phyloP scores from a whole-genome alignment of 139 green algal species.

The Ettlia oleoabundans region DNA sequence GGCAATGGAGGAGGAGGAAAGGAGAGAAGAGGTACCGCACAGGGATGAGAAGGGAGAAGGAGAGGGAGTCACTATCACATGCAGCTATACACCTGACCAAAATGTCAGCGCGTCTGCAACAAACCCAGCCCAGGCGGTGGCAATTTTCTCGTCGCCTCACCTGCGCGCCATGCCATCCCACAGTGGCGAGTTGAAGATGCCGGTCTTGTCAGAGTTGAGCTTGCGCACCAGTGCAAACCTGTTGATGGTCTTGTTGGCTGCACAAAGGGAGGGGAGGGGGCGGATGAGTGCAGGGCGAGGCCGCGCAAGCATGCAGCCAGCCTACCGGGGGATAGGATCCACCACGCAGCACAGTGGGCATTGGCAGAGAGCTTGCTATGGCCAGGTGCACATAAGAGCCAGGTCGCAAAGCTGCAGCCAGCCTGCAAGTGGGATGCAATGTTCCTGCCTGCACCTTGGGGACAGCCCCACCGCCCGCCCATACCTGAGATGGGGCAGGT shows the following conservation, averaged over 20 bases:
- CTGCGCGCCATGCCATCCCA: conserved; percentile 71
- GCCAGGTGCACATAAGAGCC: no score
- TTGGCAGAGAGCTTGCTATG: no score
- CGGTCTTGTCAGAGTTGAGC: conserved; percentile 36
- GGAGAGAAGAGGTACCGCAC: background rate
- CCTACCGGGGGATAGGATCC: background rate
- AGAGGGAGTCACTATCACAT: no score
- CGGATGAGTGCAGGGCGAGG: background rate
- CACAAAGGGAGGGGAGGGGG: no score
- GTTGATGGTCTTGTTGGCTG: conserved; percentile 70
- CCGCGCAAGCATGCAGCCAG: background rate
- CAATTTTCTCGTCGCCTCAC: background rate
- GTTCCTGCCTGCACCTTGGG: no score
- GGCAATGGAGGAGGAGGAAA: background rate
- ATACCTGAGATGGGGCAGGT: conserved; percentile 19
- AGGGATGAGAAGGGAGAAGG: background rate
- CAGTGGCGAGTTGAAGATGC: conserved; percentile 54
- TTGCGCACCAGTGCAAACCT: conserved; percentile 80
- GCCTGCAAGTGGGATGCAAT: no score
- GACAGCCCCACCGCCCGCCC: no score
- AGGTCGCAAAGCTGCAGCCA: no score
- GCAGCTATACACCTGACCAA: no score
- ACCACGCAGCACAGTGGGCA: background rate
- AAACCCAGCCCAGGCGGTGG: no score
- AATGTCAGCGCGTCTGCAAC: no score